A percentile compares a stretch with the other conserved stretches of the same genome.
Evolutionary conservation across 805 yeast genomes (phyloP).

Genomic region (Yamadazyma takamatsuzukensis): DNA sequence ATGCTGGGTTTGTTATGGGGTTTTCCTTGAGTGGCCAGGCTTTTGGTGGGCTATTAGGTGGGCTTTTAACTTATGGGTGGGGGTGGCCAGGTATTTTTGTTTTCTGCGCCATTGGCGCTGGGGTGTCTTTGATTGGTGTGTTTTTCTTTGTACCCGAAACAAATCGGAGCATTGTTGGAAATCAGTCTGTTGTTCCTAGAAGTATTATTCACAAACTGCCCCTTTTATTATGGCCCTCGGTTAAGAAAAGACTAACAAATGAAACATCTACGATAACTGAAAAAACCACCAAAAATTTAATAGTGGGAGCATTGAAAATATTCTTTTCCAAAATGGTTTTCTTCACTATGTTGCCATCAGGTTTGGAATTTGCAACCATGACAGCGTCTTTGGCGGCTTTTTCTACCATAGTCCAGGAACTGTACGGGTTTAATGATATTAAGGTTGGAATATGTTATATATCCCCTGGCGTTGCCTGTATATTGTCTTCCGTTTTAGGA

Average conservation of each 20-base stretch:
- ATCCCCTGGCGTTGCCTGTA: slow-evolving; percentile 65
- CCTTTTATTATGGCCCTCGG: slow-evolving; percentile 23
- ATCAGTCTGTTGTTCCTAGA: slow-evolving; percentile 57
- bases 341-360: slow-evolving; percentile 49
- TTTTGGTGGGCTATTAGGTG: slow-evolving; percentile 67
- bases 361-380: slow-evolving; percentile 63
- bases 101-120: slow-evolving; percentile 63
- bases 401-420: slow-evolving; percentile 46
- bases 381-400: slow-evolving; percentile 60
- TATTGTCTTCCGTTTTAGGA: slow-evolving; percentile 51
- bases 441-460: slow-evolving; percentile 66
- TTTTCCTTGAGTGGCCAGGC: slow-evolving; percentile 66
- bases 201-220: slow-evolving; percentile 40
- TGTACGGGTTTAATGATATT: slow-evolving; percentile 47
- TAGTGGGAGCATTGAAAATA: slow-evolving; percentile 36
- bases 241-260: slow-evolving; percentile 21
- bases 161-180: slow-evolving; percentile 64
- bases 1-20: slow-evolving; percentile 60
- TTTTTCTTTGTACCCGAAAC: slow-evolving; percentile 62
- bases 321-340: slow-evolving; percentile 40
- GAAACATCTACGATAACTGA: slow-evolving; percentile 23
- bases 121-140: slow-evolving; percentile 31
- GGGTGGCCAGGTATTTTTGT: slow-evolving; percentile 73
- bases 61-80: slow-evolving; percentile 29
- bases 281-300: slow-evolving; percentile 10